Percentiles rank a stretch among this genome's conserved stretches.
These are phyloP conservation scores for Lasiodiplodia citricola DNA, from an alignment of 2,329 filamentous ascomycete species.

Conservation along the genomic window DNA sequence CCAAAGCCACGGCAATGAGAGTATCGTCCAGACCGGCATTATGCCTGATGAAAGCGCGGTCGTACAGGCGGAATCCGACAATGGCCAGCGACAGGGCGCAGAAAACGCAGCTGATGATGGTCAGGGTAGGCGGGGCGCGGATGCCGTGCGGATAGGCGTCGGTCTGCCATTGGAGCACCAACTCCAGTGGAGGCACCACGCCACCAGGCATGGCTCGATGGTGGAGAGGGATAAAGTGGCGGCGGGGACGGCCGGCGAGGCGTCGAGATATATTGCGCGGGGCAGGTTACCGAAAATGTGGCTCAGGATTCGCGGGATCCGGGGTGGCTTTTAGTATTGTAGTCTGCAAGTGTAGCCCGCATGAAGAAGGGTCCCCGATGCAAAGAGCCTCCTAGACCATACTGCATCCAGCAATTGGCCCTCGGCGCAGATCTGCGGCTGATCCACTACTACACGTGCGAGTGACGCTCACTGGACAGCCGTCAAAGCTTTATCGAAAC, in stretches of 20 bases:
- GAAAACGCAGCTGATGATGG: slow-evolving; percentile 1
- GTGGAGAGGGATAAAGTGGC: neutral
- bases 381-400: neutral
- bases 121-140: neutral
- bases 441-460: slow-evolving; percentile 6
- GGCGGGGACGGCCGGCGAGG: neutral
- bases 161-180: slow-evolving; percentile 21
- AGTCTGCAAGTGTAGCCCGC: neutral
- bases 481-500: neutral
- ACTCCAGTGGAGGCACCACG: slow-evolving; percentile 13
- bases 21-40: slow-evolving; percentile 18
- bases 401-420: neutral
- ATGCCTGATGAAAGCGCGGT: neutral
- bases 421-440: neutral
- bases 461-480: neutral
- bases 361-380: slow-evolving; percentile 1
- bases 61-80: slow-evolving; percentile 2
- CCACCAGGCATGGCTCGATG: slow-evolving; percentile 22
- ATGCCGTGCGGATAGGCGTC: slow-evolving; percentile 18
- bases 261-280: neutral
- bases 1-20: slow-evolving; percentile 9
- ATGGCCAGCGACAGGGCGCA: neutral
- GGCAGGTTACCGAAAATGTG: neutral
- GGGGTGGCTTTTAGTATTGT: neutral
- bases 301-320: neutral